These are phyloP conservation scores for Podospora australis DNA, from an alignment of 495 filamentous ascomycete species.

Conservation along the genomic window DNA sequence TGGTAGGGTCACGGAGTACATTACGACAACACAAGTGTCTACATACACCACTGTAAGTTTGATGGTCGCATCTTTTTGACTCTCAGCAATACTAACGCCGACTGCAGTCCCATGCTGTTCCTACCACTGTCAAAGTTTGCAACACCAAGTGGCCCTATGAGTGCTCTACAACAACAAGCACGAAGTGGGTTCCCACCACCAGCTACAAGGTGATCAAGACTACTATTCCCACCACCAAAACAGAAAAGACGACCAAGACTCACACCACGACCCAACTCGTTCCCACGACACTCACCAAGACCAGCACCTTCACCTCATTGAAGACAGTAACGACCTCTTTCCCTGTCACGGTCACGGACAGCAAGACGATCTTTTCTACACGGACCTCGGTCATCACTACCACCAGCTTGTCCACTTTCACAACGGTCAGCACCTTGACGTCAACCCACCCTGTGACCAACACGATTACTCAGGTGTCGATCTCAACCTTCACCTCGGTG, in stretches of 20 bases:
- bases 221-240: not conserved
- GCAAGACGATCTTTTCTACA: conserved; percentile 22
- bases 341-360: conserved; percentile 20
- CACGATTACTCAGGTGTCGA: not conserved
- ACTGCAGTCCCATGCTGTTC: conserved; percentile 17
- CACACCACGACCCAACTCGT: conserved; percentile 8
- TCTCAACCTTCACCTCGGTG: conserved; percentile 12
- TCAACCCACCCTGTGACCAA: conserved; percentile 17
- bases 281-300: conserved; percentile 13
- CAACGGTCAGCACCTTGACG: conserved; percentile 22
- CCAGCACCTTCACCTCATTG: conserved; percentile 5
- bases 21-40: conserved; percentile 15
- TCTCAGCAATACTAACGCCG: conserved; percentile 4
- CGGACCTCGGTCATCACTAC: conserved; percentile 15
- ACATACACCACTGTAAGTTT: conserved; percentile 19
- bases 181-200: conserved; percentile 19
- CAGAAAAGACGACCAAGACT: conserved; percentile 8
- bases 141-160: conserved; percentile 9
- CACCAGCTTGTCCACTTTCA: conserved; percentile 18
- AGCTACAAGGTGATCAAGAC: not conserved
- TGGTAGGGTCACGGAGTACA: conserved; percentile 17
- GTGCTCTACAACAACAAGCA: conserved; percentile 21
- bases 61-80: not conserved
- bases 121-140: conserved; percentile 17
- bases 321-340: conserved; percentile 22